These are phyloP conservation scores for Entonaema liquescens DNA, from an alignment of 495 filamentous ascomycete species.

Conservation along the genomic window DNA sequence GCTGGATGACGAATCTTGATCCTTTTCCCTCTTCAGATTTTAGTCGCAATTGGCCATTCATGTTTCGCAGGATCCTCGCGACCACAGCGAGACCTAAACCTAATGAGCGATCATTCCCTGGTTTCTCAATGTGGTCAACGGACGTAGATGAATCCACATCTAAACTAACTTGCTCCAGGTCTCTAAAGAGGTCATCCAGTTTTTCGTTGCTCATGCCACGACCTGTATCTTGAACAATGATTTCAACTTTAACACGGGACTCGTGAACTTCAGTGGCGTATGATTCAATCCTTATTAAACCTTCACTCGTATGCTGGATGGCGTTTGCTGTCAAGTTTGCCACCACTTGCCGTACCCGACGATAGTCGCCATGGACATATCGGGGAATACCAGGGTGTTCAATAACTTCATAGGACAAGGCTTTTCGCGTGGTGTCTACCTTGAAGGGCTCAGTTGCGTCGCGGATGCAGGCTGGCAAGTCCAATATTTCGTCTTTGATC, in stretches of 20 bases:
- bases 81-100: conserved; percentile 89
- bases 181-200: conserved; percentile 80
- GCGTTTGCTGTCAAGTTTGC: conserved; percentile 88
- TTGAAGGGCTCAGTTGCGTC: conserved; percentile 80
- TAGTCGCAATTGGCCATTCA: conserved; percentile 87
- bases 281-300: conserved; percentile 75
- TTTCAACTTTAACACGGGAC: conserved; percentile 68
- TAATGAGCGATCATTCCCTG: conserved; percentile 59
- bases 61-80: conserved; percentile 83
- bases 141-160: conserved; percentile 57
- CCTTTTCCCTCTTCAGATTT: conserved; percentile 89
- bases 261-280: conserved; percentile 58
- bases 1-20: conserved; percentile 78
- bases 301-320: conserved; percentile 78
- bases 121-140: conserved; percentile 42
- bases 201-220: conserved; percentile 76
- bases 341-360: conserved; percentile 80
- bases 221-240: conserved; percentile 82
- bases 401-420: conserved; percentile 71
- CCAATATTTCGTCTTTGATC: conserved; percentile 83
- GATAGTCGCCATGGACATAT: conserved; percentile 79
- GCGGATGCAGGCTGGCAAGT: conserved; percentile 73
- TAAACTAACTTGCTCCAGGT: conserved; percentile 84
- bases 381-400: conserved; percentile 75
- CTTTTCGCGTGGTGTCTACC: conserved; percentile 78